These are phyloP conservation scores for Pseudozyma thailandica DNA, from an alignment of 1,284 basidiomycete species.

Conservation along the genomic window DNA sequence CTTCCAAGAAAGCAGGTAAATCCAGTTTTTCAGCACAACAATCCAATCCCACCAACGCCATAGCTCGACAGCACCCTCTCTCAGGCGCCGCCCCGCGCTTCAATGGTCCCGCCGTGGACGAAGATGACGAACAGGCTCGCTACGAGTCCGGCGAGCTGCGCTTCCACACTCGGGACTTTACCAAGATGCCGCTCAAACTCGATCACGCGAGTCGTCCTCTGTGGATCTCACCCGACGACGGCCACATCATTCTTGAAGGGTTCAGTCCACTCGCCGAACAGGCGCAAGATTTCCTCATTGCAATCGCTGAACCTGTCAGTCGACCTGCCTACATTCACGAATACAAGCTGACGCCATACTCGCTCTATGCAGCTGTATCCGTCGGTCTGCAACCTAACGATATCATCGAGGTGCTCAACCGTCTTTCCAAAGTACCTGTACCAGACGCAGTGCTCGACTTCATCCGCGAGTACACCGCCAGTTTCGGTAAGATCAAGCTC, in stretches of 20 bases:
- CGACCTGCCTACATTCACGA: constrained; percentile 98
- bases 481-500: constrained; percentile 68
- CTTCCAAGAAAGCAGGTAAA: constrained; percentile 15
- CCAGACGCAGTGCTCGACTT: constrained; percentile 63
- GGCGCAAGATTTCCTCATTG: constrained; percentile 97
- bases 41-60: constrained; percentile 7
- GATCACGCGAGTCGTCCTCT: constrained; percentile 64
- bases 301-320: constrained; percentile 98
- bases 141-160: constrained; percentile 72
- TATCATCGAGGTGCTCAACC: constrained; percentile 86
- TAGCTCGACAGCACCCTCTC: constrained; percentile 41
- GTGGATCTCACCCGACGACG: constrained; percentile 67
- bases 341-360: constrained; percentile 98
- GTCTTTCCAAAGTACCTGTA: constrained; percentile 66
- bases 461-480: constrained; percentile 64
- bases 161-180: constrained; percentile 74
- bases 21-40: constrained; percentile 2
- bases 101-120: constrained; percentile 38
- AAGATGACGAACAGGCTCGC: constrained; percentile 40
- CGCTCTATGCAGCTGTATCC: constrained; percentile 96
- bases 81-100: constrained; percentile 47
- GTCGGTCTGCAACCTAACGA: constrained; percentile 97
- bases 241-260: constrained; percentile 66
- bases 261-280: constrained; percentile 87
- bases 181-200: constrained; percentile 63